Conservation (phyloP, 495 filamentous ascomycete genomes). For the Aspergillus wentii region DNA sequence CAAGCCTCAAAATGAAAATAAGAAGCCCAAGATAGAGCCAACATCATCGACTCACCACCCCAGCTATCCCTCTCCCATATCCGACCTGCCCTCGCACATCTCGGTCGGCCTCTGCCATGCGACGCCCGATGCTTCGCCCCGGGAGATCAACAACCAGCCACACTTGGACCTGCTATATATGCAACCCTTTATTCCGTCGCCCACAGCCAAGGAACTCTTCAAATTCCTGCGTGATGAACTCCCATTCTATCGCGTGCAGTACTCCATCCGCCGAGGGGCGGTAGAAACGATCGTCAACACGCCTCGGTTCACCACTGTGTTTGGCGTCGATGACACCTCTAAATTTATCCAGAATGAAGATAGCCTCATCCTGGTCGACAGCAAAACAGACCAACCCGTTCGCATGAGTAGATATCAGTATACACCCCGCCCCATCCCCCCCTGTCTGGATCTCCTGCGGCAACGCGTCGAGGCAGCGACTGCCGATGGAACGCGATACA, state of each 20-base stretch:
- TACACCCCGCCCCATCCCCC: slow-evolving; percentile 59
- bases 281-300: slow-evolving; percentile 58
- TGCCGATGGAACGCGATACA: slow-evolving; percentile 48
- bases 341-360: slow-evolving; percentile 18
- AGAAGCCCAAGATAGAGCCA: no score
- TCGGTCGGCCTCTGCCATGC: slow-evolving; percentile 25
- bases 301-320: slow-evolving; percentile 67
- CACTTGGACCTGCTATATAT: slow-evolving; percentile 66
- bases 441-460: slow-evolving; percentile 56
- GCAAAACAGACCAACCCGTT: slow-evolving; percentile 22
- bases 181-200: slow-evolving; percentile 55
- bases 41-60: slow-evolving; percentile 44
- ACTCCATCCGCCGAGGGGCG: slow-evolving; percentile 57
- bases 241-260: slow-evolving; percentile 69
- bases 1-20: no score
- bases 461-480: slow-evolving; percentile 53
- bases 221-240: slow-evolving; percentile 56
- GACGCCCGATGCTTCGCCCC: slow-evolving; percentile 10
- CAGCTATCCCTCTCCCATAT: slow-evolving; percentile 60
- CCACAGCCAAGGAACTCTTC: slow-evolving; percentile 54
- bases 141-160: slow-evolving; percentile 52
- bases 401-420: slow-evolving; percentile 46
- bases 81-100: slow-evolving; percentile 46
- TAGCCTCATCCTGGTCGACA: slow-evolving; percentile 7
- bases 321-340: slow-evolving; percentile 61